Evolutionary conservation across 129 eudicot species (phyloP).

Genomic region (Rutidosis leptorrhynchoides): DNA sequence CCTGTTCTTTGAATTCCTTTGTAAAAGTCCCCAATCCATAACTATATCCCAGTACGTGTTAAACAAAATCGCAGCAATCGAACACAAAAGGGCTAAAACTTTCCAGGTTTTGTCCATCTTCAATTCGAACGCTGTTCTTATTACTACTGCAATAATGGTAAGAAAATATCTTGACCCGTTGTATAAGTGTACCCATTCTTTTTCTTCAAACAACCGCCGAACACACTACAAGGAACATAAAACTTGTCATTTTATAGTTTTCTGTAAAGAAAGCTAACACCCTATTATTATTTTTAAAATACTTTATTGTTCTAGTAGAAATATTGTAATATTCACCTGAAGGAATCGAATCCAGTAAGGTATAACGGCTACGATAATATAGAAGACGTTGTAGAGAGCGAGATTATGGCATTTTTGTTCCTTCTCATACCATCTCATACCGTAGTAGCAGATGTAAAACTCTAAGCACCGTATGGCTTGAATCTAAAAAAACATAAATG

Average conservation of each 20-base stretch:
- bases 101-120: conserved; percentile 46
- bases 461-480: conserved; percentile 75
- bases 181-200: conserved; percentile 44
- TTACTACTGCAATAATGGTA: conserved; percentile 61
- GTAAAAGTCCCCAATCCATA: conserved; percentile 85
- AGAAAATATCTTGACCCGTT: conserved; percentile 70
- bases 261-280: conserved; percentile 1
- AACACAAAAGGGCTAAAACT: conserved; percentile 53
- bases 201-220: conserved; percentile 67
- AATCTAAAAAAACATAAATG: conserved; percentile 40
- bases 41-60: conserved; percentile 81
- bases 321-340: conserved; percentile 40
- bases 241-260: conserved; percentile 4
- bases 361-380: conserved; percentile 54
- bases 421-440: conserved; percentile 34
- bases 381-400: conserved; percentile 61
- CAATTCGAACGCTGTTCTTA: conserved; percentile 59
- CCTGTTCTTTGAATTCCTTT: conserved; percentile 50
- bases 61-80: conserved; percentile 47
- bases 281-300: background rate
- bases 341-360: conserved; percentile 83
- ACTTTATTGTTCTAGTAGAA: background rate
- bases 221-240: conserved; percentile 51
- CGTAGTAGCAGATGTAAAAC: conserved; percentile 71
- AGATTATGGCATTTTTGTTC: conserved; percentile 42